These are phyloP conservation scores for Pleurotus pulmonarius DNA, from an alignment of 768 basidiomycete genomes.

Conservation along the genomic window DNA sequence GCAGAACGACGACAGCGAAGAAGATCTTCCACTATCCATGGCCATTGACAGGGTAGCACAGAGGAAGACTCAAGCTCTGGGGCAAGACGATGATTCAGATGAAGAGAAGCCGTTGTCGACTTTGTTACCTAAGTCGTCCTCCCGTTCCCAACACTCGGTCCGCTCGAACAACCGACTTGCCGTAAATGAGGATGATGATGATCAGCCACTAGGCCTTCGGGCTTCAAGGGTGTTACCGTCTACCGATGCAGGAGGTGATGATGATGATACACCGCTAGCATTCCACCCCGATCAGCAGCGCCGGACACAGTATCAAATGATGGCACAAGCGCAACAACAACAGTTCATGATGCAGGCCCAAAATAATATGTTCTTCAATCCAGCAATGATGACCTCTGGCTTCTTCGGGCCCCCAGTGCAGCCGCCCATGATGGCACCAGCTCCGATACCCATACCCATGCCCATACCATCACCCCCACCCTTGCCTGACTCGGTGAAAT, in stretches of 20 bases:
- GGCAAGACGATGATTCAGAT: constrained; percentile 46
- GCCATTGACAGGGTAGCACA: constrained; percentile 54
- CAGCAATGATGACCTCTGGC: constrained; percentile 66
- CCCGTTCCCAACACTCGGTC: neutral
- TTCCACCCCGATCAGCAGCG: constrained; percentile 80
- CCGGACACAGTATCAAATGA: constrained; percentile 61
- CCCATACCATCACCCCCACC: constrained; percentile 61
- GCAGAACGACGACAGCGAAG: constrained; percentile 61
- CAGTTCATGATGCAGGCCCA: constrained; percentile 77
- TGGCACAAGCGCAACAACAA: constrained; percentile 46
- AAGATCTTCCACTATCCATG: constrained; percentile 73
- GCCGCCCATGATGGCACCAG: constrained; percentile 40
- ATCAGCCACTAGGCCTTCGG: constrained; percentile 68
- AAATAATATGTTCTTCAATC: constrained; percentile 70
- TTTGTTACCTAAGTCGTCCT: constrained; percentile 42
- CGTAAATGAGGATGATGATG: constrained; percentile 43
- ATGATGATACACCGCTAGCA: constrained; percentile 69
- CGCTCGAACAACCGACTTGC: neutral
- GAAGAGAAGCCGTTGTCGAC: constrained; percentile 71
- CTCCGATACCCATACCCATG: constrained; percentile 46
- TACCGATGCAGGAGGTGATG: constrained; percentile 32
- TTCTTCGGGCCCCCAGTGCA: constrained; percentile 55
- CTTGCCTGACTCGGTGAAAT: constrained; percentile 61
- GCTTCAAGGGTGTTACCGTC: constrained; percentile 45
- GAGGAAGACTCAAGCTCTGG: constrained; percentile 29